Conservation (phyloP, 2,329 filamentous ascomycete genomes). For the Saccharata proteae region DNA sequence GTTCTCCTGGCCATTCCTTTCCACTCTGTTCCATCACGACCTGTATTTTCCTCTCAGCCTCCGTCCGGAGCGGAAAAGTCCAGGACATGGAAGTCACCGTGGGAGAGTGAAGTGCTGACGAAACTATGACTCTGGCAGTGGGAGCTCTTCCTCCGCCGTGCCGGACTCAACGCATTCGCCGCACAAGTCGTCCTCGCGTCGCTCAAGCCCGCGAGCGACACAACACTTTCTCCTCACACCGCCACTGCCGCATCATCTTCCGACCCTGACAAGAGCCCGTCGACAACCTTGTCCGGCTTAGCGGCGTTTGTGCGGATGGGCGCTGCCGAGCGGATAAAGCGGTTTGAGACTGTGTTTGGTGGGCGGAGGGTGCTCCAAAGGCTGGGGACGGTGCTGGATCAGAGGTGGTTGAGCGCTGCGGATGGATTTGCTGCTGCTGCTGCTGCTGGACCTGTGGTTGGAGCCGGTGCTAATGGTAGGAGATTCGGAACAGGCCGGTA, state of each 20-base stretch:
- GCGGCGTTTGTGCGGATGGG: constrained; percentile 47
- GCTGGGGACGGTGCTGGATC: constrained; percentile 41
- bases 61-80: too few relatives aligned
- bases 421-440: too few relatives aligned
- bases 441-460: too few relatives aligned
- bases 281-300: constrained; percentile 27
- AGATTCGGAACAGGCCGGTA: too few relatives aligned
- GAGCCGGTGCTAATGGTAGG: too few relatives aligned
- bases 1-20: constrained; percentile 5
- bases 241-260: constrained; percentile 9
- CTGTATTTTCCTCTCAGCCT: too few relatives aligned
- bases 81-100: too few relatives aligned
- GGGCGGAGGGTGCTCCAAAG: constrained; percentile 41
- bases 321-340: constrained; percentile 32
- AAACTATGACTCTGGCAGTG: too few relatives aligned
- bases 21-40: background rate
- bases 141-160: constrained; percentile 54
- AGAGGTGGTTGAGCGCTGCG: constrained; percentile 31
- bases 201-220: constrained; percentile 28
- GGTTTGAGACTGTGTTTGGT: constrained; percentile 43
- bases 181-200: constrained; percentile 50
- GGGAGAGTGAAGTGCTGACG: constrained; percentile 7
- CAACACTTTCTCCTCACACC: constrained; percentile 14
- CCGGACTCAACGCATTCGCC: constrained; percentile 59
- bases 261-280: constrained; percentile 7